Percentiles rank a stretch among this genome's conserved stretches.
Evolutionary conservation across 2,329 filamentous ascomycete species (phyloP).

Genomic region (Macrophomina tecta): DNA sequence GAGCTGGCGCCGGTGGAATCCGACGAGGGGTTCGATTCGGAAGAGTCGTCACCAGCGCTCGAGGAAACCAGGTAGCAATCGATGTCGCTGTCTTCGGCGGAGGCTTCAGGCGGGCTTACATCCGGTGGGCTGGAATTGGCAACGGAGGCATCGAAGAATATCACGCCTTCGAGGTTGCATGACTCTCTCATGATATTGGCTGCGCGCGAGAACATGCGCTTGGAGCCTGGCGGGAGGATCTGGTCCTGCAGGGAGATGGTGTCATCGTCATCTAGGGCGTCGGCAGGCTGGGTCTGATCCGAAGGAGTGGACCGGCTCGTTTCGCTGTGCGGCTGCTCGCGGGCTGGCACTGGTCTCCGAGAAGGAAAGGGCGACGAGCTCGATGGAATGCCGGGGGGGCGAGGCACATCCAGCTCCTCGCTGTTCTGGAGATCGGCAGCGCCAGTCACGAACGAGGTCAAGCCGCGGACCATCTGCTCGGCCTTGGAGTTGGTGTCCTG

Average conservation of each 20-base stretch:
- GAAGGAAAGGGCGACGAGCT: background rate
- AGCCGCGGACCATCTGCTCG: constrained; percentile 40
- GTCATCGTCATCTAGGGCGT: background rate
- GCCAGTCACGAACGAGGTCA: constrained; percentile 36
- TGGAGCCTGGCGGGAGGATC: constrained; percentile 38
- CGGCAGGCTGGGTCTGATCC: background rate
- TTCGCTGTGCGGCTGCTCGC: too few relatives aligned
- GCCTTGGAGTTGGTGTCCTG: constrained; percentile 33
- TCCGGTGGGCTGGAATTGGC: constrained; percentile 15
- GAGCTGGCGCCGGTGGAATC: background rate
- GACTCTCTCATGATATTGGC: constrained; percentile 41
- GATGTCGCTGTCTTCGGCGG: background rate
- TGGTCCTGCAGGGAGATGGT: constrained; percentile 34
- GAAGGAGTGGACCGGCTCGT: too few relatives aligned
- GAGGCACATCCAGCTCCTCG: background rate
- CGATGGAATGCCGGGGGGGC: background rate
- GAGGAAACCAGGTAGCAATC: background rate
- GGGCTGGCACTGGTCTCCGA: background rate
- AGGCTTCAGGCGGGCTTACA: background rate
- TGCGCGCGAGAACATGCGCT: constrained; percentile 42
- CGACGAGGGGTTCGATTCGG: background rate
- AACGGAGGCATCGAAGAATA: constrained; percentile 43
- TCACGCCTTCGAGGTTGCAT: constrained; percentile 41
- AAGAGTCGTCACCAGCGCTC: background rate
- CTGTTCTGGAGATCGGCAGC: constrained; percentile 14